Conservation (phyloP, 192 early-diverging fungal species). For the Chytriomyces confervae region DNA sequence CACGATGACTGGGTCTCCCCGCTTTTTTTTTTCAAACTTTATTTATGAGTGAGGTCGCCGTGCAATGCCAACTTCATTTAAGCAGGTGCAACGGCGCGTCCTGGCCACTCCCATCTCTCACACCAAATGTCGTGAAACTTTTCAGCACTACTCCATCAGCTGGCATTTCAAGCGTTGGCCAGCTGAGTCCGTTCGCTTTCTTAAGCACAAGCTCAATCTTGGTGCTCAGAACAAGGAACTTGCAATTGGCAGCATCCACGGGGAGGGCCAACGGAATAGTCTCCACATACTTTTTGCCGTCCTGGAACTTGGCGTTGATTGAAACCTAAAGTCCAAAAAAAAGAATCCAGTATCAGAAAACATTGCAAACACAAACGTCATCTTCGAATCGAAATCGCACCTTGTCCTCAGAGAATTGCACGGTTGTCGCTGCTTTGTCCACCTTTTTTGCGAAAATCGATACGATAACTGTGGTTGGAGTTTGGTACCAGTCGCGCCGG, state of each 20-base stretch:
- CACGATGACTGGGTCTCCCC: background rate
- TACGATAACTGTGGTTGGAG: constrained; percentile 79
- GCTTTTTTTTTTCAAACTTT: background rate
- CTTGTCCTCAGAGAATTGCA: constrained; percentile 71
- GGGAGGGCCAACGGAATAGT: constrained; percentile 71
- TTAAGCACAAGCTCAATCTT: constrained; percentile 94
- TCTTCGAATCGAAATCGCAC: constrained; percentile 32
- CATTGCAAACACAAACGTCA: background rate
- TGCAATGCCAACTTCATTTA: constrained; percentile 8
- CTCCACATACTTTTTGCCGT: constrained; percentile 75
- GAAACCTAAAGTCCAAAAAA: constrained; percentile 48
- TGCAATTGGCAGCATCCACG: constrained; percentile 75
- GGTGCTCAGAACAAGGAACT: constrained; percentile 83
- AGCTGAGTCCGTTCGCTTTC: constrained; percentile 85
- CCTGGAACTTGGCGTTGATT: constrained; percentile 80
- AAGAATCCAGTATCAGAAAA: background rate
- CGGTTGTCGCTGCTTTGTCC: constrained; percentile 68
- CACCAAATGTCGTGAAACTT: constrained; percentile 87
- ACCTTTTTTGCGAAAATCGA: constrained; percentile 95
- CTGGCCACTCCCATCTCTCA: constrained; percentile 57
- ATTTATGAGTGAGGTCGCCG: background rate
- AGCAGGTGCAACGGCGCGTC: constrained; percentile 53
- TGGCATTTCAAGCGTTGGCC: constrained; percentile 78
- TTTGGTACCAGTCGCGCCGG: constrained; percentile 95
- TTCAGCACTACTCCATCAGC: constrained; percentile 43